Base-by-base conservation (phyloP, 2,329 filamentous ascomycete species). In the Hortaea werneckii region DNA sequence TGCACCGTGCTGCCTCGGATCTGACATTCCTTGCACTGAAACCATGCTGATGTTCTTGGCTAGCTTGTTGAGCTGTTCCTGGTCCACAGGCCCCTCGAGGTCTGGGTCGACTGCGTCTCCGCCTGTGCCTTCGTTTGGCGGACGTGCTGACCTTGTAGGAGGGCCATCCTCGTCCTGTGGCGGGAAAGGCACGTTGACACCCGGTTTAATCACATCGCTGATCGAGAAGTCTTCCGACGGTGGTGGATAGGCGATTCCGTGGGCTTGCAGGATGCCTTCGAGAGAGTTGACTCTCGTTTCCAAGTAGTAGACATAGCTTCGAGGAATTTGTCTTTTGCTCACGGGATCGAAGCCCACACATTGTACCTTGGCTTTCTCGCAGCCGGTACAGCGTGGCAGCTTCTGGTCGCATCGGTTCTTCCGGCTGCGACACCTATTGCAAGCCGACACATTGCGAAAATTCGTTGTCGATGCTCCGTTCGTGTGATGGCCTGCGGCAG, bases 291-390 rank as follows among this genome's bases (percentile, higher is more conserved):
- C 79, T 48, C 90, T 77, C 28, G 84, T 86, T 66, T 96, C 90
- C 49, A 96, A 81, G 63, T 95, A 96, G 68, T 85, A 95, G 41
- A 96, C 87, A 71, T 96, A 96, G 65, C 84, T 87, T 52, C 58
- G 50, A 42, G 90, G 90, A 48, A 96, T 95, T 68, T 95, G 88
- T 61, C 86, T 82, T 74, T 95, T 95, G 26, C 87, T 94, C 60
- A 95, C 95, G 30, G 90, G 89, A 63, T 96, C 90, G 66, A 95
- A 95, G 51, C 90, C 90, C 42, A 95, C 87, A 65, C 92, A 96
- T 54, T 85, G 83, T 40, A 94, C 86, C 48, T 79, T 78, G n/a
- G 86, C 89, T 70, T 95, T 95, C 64, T 20, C 20, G 29, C 90
- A 96, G 56, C 86, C 87, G 37, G 85, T 83, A 65, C 90, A 96